Evolutionary conservation across 2,329 filamentous ascomycete species (phyloP).

Genomic region (Nigrospora osmanthi): DNA sequence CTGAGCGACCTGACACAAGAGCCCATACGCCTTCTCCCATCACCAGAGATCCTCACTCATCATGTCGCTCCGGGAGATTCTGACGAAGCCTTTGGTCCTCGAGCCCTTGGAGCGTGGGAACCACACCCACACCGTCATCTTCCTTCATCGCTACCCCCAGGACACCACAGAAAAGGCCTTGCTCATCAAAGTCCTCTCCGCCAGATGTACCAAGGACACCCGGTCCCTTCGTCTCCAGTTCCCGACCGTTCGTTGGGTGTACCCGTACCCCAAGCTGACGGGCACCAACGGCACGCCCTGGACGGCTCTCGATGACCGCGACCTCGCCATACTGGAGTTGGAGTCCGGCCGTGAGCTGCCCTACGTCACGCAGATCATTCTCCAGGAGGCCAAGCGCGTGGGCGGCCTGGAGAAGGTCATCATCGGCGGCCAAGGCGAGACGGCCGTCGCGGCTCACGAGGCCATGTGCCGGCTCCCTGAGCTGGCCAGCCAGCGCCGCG

Average conservation of each 20-base stretch:
- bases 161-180: constrained; percentile 6
- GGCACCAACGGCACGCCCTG: constrained; percentile 1
- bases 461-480: constrained; percentile 8
- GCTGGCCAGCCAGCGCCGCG: not conserved
- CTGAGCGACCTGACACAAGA: too few relatives aligned
- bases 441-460: constrained; percentile 10
- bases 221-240: constrained; percentile 8
- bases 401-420: constrained; percentile 9
- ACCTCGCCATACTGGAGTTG: constrained; percentile 3
- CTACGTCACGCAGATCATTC: constrained; percentile 11
- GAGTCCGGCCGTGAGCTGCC: constrained; percentile 1
- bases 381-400: constrained; percentile 7
- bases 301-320: constrained; percentile 3
- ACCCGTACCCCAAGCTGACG: constrained; percentile 7
- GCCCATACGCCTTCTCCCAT: too few relatives aligned
- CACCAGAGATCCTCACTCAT: not conserved
- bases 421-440: constrained; percentile 11
- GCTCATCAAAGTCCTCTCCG: constrained; percentile 6
- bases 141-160: constrained; percentile 9
- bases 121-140: constrained; percentile 12
- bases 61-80: constrained; percentile 6
- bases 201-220: constrained; percentile 7
- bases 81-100: constrained; percentile 7
- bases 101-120: constrained; percentile 1
- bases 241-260: constrained; percentile 10